Evolutionary conservation across 2,329 filamentous ascomycete genomes (phyloP).

Genomic region (Colletotrichum sp.): DNA sequence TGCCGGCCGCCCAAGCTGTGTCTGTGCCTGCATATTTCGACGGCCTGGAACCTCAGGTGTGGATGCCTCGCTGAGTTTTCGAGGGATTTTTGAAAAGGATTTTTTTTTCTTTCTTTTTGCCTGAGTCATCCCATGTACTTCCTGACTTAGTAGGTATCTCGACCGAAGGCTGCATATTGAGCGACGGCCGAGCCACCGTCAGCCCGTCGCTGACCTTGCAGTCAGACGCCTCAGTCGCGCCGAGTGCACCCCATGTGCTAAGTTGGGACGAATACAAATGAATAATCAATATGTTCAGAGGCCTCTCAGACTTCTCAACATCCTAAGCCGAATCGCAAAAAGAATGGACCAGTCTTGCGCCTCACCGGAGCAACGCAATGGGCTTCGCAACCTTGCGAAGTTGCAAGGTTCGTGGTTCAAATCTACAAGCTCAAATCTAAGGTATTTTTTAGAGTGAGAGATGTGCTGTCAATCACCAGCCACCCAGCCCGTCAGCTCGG

Average conservation of each 20-base stretch:
- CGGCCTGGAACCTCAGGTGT: not conserved
- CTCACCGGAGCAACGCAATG: not conserved
- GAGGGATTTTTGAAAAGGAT: not conserved
- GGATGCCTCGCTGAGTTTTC: not conserved
- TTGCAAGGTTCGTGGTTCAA: not conserved
- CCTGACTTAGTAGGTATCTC: not conserved
- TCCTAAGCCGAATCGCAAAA: not conserved
- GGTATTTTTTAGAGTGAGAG: constrained; percentile 10
- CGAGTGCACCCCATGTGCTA: not conserved
- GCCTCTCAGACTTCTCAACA: not conserved
- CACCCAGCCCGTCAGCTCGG: not conserved
- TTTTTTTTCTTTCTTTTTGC: not conserved
- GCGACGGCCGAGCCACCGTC: not conserved
- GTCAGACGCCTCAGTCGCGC: not conserved
- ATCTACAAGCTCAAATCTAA: constrained; percentile 11
- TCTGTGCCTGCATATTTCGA: not conserved
- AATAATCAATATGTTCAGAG: not conserved
- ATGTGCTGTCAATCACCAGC: constrained; percentile 13
- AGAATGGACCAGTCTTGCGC: not conserved
- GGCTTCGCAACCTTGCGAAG: not conserved
- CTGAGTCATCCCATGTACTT: not conserved
- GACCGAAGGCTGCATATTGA: not conserved
- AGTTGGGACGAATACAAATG: not conserved
- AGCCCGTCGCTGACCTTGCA: not conserved
- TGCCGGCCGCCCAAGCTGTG: not conserved